A percentile compares a stretch with the other conserved stretches of the same genome.
These are phyloP conservation scores for Pseudovirgaria hyperparasitica DNA, from an alignment of 2,329 filamentous ascomycete species.

Conservation along the genomic window DNA sequence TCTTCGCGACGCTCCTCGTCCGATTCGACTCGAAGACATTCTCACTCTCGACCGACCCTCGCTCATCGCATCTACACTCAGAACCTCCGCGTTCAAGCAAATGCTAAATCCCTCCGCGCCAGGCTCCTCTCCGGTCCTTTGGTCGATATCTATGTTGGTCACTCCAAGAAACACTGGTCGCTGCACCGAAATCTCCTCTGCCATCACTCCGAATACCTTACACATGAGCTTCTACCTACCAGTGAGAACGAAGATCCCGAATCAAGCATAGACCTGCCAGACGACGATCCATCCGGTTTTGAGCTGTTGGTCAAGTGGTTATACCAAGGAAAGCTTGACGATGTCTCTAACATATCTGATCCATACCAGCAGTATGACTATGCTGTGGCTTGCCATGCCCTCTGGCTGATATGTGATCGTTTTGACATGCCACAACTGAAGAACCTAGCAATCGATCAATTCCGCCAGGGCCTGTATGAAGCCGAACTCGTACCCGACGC, in stretches of 20 bases:
- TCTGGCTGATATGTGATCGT: slow-evolving; percentile 39
- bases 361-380: slow-evolving; percentile 40
- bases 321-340: slow-evolving; percentile 40
- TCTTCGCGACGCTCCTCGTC: slow-evolving; percentile 5
- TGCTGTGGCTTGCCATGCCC: slow-evolving; percentile 39
- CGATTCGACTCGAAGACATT: slow-evolving; percentile 10
- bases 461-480: slow-evolving; percentile 36
- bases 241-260: slow-evolving; percentile 23
- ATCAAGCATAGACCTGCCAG: slow-evolving; percentile 32
- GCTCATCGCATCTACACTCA: slow-evolving; percentile 23
- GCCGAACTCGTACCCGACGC: slow-evolving; percentile 40
- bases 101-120: slow-evolving; percentile 34
- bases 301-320: slow-evolving; percentile 44
- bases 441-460: slow-evolving; percentile 42
- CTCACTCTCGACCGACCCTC: slow-evolving; percentile 15
- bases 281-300: slow-evolving; percentile 39
- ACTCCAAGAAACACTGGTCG: slow-evolving; percentile 33
- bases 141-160: slow-evolving; percentile 37
- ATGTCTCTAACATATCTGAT: slow-evolving; percentile 31
- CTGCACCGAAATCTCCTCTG: slow-evolving; percentile 40
- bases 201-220: slow-evolving; percentile 37
- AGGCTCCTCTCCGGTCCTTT: slow-evolving; percentile 41
- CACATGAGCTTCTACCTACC: slow-evolving; percentile 21
- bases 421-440: slow-evolving; percentile 38
- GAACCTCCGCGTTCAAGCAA: slow-evolving; percentile 24